Evolutionary conservation across 306 rosid genomes (phyloP).

Genomic region (Gillenia trifoliata): DNA sequence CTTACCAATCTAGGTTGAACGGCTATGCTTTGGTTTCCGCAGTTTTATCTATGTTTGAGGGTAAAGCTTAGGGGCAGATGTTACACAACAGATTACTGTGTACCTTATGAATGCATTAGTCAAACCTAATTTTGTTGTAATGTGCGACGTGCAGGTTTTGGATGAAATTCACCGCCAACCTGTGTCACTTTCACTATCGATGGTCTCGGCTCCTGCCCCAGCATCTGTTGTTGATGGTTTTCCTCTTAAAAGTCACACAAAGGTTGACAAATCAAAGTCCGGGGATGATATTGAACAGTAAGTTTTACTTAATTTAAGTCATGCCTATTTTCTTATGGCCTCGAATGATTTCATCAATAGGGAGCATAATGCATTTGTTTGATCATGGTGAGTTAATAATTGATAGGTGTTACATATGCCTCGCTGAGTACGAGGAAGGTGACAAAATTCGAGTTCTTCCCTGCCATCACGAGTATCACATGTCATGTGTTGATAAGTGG

Average conservation of each 20-base stretch:
- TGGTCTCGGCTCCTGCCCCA: slow-evolving; percentile 94
- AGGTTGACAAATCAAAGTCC: slow-evolving; percentile 40
- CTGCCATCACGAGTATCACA: slow-evolving; percentile 87
- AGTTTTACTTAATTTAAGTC: slow-evolving; percentile 20
- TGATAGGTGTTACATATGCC: slow-evolving; percentile 87
- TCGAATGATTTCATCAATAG: neutral
- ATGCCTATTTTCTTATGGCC: neutral
- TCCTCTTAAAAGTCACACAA: slow-evolving; percentile 71
- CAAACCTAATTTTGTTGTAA: slow-evolving; percentile 3
- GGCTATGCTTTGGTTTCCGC: neutral
- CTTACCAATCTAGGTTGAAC: neutral
- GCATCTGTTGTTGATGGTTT: slow-evolving; percentile 81
- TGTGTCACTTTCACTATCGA: slow-evolving; percentile 64
- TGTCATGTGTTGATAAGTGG: slow-evolving; percentile 94
- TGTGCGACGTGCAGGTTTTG: slow-evolving; percentile 57
- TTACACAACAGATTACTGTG: neutral
- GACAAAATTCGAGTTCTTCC: slow-evolving; percentile 94
- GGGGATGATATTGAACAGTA: slow-evolving; percentile 66
- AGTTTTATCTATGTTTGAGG: neutral
- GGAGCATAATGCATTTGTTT: neutral
- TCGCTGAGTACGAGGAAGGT: slow-evolving; percentile 92
- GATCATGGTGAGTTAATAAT: slow-evolving; percentile 12
- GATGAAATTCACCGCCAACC: slow-evolving; percentile 97
- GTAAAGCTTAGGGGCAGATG: neutral
- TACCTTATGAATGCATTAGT: neutral